Conservation (phyloP, 2,329 filamentous ascomycete species). For the Phaeosphaeriaceae sp. region DNA sequence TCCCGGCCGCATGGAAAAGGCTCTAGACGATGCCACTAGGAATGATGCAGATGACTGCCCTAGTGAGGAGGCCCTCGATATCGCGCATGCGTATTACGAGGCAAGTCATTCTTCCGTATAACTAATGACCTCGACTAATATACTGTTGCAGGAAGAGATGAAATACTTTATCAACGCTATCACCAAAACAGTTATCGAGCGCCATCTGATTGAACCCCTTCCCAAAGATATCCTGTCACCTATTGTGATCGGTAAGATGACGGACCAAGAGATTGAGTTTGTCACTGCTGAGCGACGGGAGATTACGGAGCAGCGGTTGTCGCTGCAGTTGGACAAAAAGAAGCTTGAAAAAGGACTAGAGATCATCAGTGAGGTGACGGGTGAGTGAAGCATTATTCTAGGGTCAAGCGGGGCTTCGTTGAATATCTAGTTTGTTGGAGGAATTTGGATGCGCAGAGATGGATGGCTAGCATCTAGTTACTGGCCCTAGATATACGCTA, state of each 20-base stretch:
- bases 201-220: slow-evolving; percentile 43
- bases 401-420: too few relatives aligned
- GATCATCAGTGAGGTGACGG: slow-evolving; percentile 39
- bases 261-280: slow-evolving; percentile 41
- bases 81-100: slow-evolving; percentile 46
- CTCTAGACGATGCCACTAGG: slow-evolving; percentile 7
- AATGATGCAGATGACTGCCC: slow-evolving; percentile 45
- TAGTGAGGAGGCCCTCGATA: slow-evolving; percentile 46
- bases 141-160: slow-evolving; percentile 40
- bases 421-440: too few relatives aligned
- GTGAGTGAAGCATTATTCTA: slow-evolving; percentile 8
- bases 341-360: slow-evolving; percentile 47
- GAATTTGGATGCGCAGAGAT: too few relatives aligned
- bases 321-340: slow-evolving; percentile 34
- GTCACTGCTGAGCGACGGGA: slow-evolving; percentile 46
- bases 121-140: slow-evolving; percentile 22
- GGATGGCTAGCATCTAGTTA: too few relatives aligned
- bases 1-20: background rate
- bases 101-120: background rate
- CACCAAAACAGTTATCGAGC: slow-evolving; percentile 49
- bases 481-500: too few relatives aligned
- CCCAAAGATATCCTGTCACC: slow-evolving; percentile 39
- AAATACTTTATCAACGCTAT: slow-evolving; percentile 47
- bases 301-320: slow-evolving; percentile 29
- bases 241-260: slow-evolving; percentile 34